Evolutionary conservation across 176 grass and related monocot genomes (phyloP), one percentile per base, ranked within the genome.

Genomic region (Juncus inflexus): DNA sequence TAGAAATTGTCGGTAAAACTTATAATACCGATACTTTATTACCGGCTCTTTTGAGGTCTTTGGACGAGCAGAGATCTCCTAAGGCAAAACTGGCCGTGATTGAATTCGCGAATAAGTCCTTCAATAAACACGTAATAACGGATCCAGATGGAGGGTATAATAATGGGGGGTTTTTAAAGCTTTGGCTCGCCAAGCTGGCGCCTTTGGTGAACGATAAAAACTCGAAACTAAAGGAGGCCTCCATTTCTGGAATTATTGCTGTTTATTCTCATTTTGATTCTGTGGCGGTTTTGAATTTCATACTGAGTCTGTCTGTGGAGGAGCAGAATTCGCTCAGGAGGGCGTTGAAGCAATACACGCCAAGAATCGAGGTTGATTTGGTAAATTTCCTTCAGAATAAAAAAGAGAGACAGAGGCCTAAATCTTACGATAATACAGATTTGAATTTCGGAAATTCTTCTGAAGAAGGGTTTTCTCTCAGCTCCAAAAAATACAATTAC

Each of bases 351-450:
- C 89, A 92, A 67, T 86, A 92, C 68, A 99, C 94, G 52, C 88
- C 94, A 51, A 82, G 94, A 79, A 92, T 99, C 58, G 94, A 99
- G 70, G 94, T 99, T 84, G 94, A 99, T 86, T 79, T 99, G 60
- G 89, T 99, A 74, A 99, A 90, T 83, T 99, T 89, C 65, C 83
- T 99, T 68, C 94, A 99, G 80, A 99, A 83, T 63, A 99, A 92
- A 80, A 99, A 99, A 81, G 94, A 99, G 53, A 89, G 85, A 0
- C 88, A 90, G 9, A 82, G 85, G 4, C 72, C 80, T 54, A 99
- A 99, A 77, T 82, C 85, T 42, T 99, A 92, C 72, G 94, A 99
- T 52, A 87, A 97, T 42, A 55, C 74, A 43, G 94, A 99, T 84
- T 35, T 47, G 40, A 71, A 71, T 71, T 87, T 92, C 84, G 94